These are phyloP conservation scores for Przewalskia tangutica DNA, from an alignment of 257 asterid species.

Conservation along the genomic window DNA sequence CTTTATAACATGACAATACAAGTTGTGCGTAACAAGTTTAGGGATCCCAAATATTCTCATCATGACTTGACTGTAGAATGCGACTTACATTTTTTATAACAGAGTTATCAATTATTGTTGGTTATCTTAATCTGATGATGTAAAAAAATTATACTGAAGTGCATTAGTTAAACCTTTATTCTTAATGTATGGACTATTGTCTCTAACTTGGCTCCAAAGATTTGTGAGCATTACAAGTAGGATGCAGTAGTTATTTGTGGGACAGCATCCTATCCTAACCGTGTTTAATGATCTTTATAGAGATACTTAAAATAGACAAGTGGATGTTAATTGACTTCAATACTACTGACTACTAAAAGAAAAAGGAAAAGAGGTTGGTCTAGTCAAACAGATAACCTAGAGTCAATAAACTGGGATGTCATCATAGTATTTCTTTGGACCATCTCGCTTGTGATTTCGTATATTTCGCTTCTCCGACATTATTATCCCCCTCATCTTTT, in stretches of 20 bases:
- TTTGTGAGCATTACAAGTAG: neutral
- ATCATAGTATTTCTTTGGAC: too few relatives aligned
- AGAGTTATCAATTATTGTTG: neutral
- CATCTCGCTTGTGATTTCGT: too few relatives aligned
- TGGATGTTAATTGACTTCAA: neutral
- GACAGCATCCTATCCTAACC: neutral
- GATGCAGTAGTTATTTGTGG: neutral
- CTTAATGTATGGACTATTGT: neutral
- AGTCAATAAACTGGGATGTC: too few relatives aligned
- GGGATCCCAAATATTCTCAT: too few relatives aligned
- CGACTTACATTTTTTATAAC: neutral
- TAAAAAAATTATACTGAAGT: neutral
- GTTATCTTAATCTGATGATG: too few relatives aligned
- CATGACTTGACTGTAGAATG: too few relatives aligned
- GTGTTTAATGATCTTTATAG: neutral
- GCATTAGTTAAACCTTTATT: neutral
- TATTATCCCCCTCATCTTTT: too few relatives aligned
- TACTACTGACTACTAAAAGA: neutral
- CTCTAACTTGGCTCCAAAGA: slow-evolving; percentile 25
- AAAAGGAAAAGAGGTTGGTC: too few relatives aligned
- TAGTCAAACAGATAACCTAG: too few relatives aligned
- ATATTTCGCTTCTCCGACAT: too few relatives aligned
- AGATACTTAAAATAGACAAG: neutral
- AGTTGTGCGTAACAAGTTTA: too few relatives aligned
- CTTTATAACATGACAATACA: too few relatives aligned